Evolutionary conservation across 345 rosid genomes (phyloP).

Genomic region (Passiflora organensis): DNA sequence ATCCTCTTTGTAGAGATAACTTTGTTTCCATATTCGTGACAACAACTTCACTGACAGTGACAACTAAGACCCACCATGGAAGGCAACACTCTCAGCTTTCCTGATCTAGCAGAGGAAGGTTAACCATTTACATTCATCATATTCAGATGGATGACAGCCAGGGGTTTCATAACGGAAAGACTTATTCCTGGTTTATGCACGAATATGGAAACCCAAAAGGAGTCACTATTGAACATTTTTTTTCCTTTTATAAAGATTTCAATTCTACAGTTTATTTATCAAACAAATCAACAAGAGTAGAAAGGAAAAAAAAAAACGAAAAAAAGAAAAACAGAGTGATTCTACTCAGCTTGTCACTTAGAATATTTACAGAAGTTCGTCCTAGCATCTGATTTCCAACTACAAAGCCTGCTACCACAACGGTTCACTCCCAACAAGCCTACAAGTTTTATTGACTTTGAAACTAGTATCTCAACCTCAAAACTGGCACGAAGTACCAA

Average conservation of each 20-base stretch:
- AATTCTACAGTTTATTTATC: conserved; percentile 55
- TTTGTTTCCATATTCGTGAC: conserved; percentile 7
- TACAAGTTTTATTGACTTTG: conserved; percentile 13
- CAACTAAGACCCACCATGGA: no score
- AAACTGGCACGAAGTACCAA: conserved; percentile 99
- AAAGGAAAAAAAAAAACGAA: conserved; percentile 10
- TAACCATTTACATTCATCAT: no score
- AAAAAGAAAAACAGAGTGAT: conserved; percentile 19
- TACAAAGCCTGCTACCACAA: conserved; percentile 24
- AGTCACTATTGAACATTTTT: conserved; percentile 1
- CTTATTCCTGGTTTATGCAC: no score
- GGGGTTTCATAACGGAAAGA: no score
- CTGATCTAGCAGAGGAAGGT: no score
- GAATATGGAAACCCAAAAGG: background rate
- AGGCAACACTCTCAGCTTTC: no score
- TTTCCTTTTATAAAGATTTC: conserved; percentile 8
- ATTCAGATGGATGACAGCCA: no score
- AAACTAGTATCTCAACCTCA: conserved; percentile 29
- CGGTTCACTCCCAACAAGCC: conserved; percentile 20
- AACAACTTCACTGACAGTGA: background rate
- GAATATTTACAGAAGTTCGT: conserved; percentile 42
- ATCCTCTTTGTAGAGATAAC: conserved; percentile 15
- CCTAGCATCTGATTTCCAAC: conserved; percentile 21
- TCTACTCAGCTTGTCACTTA: conserved; percentile 24
- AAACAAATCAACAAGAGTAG: conserved; percentile 29